phyloP scores from a whole-genome alignment of 1,284 basidiomycete genomes.

The Rhodotorula sp. region DNA sequence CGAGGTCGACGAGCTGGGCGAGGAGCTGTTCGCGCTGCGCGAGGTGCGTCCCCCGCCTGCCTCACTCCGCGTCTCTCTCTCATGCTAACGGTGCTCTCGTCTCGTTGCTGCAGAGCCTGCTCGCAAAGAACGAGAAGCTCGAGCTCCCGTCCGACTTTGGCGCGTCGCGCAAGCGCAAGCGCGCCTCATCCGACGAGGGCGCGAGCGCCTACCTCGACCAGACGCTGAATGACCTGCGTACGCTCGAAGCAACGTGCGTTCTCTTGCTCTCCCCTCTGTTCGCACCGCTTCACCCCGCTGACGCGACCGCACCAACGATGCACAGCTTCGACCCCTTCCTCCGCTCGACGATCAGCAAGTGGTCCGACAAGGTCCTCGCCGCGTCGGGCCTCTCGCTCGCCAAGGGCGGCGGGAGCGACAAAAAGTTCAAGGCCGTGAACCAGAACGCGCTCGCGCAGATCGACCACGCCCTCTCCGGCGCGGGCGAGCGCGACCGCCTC shows the following conservation, averaged over 20 bases:
- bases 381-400: constrained; percentile 61
- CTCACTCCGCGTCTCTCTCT: background rate
- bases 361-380: constrained; percentile 89
- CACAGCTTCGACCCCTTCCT: constrained; percentile 53
- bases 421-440: constrained; percentile 63
- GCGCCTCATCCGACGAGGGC: constrained; percentile 40
- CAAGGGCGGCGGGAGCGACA: constrained; percentile 44
- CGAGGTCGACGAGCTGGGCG: constrained; percentile 37
- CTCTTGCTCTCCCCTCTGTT: background rate
- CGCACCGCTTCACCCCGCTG: too few relatives aligned
- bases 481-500: constrained; percentile 43
- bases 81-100: background rate
- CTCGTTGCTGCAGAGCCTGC: constrained; percentile 3
- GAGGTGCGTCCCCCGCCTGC: constrained; percentile 5
- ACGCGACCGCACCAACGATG: background rate
- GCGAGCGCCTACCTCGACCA: constrained; percentile 45
- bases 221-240: constrained; percentile 55
- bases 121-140: constrained; percentile 14
- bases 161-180: constrained; percentile 44
- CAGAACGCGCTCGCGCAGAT: constrained; percentile 69
- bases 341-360: constrained; percentile 77
- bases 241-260: constrained; percentile 61
- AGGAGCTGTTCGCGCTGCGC: constrained; percentile 42
- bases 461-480: constrained; percentile 65
- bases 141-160: constrained; percentile 15